phyloP scores from a whole-genome alignment of 2,329 filamentous ascomycete genomes.

The Cladosporium sp. region DNA sequence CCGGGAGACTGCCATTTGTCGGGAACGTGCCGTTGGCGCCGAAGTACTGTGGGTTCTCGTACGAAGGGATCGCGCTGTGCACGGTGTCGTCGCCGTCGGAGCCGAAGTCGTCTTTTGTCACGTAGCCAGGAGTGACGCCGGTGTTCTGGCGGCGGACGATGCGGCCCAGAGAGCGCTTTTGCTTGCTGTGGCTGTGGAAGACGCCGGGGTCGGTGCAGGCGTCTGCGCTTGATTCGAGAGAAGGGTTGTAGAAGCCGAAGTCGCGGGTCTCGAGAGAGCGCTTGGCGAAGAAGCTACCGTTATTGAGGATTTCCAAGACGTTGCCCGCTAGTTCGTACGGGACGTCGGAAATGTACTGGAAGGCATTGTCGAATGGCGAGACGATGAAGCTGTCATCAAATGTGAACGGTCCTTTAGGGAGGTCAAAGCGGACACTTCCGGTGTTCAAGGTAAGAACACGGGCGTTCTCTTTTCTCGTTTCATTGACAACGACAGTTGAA shows the following conservation, averaged over 20 bases:
- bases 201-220: constrained; percentile 45
- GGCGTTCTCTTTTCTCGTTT: constrained; percentile 43
- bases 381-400: constrained; percentile 50
- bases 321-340: constrained; percentile 43
- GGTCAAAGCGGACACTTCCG: constrained; percentile 55
- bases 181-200: constrained; percentile 23
- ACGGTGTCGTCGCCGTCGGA: constrained; percentile 51
- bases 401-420: constrained; percentile 58
- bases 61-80: constrained; percentile 44
- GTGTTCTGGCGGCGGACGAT: constrained; percentile 46
- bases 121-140: constrained; percentile 44
- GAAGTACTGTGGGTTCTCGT: constrained; percentile 43
- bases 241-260: constrained; percentile 31
- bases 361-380: constrained; percentile 49
- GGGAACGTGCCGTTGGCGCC: constrained; percentile 47
- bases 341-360: constrained; percentile 50
- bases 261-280: constrained; percentile 25
- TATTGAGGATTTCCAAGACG: constrained; percentile 41
- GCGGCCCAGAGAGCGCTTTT: constrained; percentile 32
- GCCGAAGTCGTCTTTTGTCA: constrained; percentile 53
- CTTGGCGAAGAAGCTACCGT: constrained; percentile 33
- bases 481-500: constrained; percentile 47
- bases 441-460: constrained; percentile 57
- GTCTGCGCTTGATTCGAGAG: constrained; percentile 33
- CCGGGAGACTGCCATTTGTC: constrained; percentile 34